phyloP scores from a whole-genome alignment of 768 basidiomycete genomes.

The Leccinum rimulosum region DNA sequence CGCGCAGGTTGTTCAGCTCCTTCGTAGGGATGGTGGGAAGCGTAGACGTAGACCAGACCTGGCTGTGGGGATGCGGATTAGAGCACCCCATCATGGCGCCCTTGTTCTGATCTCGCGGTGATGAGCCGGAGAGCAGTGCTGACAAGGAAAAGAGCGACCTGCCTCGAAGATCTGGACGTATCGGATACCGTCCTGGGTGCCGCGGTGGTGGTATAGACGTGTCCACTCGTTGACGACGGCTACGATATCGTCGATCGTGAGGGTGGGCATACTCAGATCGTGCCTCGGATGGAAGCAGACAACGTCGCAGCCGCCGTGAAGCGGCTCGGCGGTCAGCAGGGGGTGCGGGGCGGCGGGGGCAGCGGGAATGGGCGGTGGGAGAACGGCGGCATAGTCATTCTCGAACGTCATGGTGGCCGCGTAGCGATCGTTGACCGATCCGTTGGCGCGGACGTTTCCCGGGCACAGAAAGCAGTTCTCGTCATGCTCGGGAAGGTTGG shows the following conservation, averaged over 20 bases:
- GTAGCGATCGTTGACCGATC: constrained; percentile 65
- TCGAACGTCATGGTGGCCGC: constrained; percentile 66
- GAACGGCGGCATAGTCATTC: constrained; percentile 82
- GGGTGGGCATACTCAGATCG: constrained; percentile 76
- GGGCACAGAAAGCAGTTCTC: constrained; percentile 85
- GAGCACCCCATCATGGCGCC: constrained; percentile 95
- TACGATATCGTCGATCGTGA: constrained; percentile 56
- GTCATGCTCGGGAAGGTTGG: constrained; percentile 61
- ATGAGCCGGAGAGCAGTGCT: constrained; percentile 1
- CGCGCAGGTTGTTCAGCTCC: constrained; percentile 57
- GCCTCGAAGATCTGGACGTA: constrained; percentile 92
- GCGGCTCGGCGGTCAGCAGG: constrained; percentile 59
- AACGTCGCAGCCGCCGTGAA: constrained; percentile 85
- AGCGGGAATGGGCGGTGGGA: constrained; percentile 58
- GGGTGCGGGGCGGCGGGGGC: constrained; percentile 56
- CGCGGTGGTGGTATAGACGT: constrained; percentile 56
- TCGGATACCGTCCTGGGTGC: constrained; percentile 61
- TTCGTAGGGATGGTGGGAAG: constrained; percentile 69
- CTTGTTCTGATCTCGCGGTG: constrained; percentile 60
- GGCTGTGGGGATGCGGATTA: constrained; percentile 93
- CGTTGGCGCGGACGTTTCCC: constrained; percentile 74
- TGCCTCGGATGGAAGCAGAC: constrained; percentile 84
- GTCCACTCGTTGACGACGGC: constrained; percentile 74
- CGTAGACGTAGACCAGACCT: constrained; percentile 77
- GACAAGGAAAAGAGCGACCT: constrained; percentile 5